Base-by-base conservation (phyloP, 2,329 filamentous ascomycete genomes). In the Aspergillus fischeri region DNA sequence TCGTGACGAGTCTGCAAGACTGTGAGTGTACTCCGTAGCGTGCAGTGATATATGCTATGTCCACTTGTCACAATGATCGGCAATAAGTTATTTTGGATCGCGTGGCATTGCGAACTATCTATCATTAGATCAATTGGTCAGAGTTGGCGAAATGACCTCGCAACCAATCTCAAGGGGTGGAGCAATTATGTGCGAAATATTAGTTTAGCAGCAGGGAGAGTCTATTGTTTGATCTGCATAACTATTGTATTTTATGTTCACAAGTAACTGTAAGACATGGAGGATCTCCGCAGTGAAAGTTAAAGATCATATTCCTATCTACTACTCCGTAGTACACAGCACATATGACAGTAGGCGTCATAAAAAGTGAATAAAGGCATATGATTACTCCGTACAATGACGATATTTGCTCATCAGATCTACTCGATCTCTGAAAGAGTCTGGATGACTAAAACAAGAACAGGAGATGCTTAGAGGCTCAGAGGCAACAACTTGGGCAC, bases 161-260 rank as follows among this genome's bases (percentile, higher is more conserved):
- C 21, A 44, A 17, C 45, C 32, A 48, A 7, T 32, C 47, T 47
- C 25, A 38, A 53, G 45, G 49, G 44, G 5, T 24, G 44, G 28
- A 9, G 21, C 47, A n/a, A 32, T 35, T 21, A 21, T 53, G 41
- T 52, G 51, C 44, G 51, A 48, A 47, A 52, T 51, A 59, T 59
- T 53, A 28, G 45, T 29, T 51, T 53, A 56, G 42, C 49, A 47
- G 51, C 38, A 27, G 59, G 56, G 51, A 53, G 41, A 27, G 20
- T 57, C 53, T 59, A 60, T 60, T 51, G 53, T 56, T 60, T 49
- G 56, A 59, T 59, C 56, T 54, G 44, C 44, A 27, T 44, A 21
- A 59, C 59, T 60, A 61, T 61, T 51, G 59, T 52, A 42, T 59
- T 52, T 58, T 49, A 57, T 49, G 14, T 7, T 38, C 14, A 38